These are phyloP conservation scores for Logfia minima DNA, from an alignment of 129 eudicot genomes.

Conservation along the genomic window DNA sequence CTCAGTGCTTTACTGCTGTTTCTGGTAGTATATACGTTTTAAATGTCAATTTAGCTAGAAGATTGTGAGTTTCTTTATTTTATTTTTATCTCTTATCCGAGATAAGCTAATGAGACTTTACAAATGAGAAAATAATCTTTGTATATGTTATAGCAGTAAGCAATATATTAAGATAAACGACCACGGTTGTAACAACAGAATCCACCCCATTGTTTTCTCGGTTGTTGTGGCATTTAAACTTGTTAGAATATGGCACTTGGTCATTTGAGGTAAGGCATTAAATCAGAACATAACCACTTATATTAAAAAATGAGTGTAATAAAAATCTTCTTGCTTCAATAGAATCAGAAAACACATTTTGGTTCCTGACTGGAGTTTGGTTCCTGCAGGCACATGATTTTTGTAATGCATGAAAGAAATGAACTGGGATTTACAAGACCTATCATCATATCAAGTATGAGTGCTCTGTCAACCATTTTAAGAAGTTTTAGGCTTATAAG, in stretches of 20 bases:
- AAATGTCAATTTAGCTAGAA: not conserved
- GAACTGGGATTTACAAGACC: constrained; percentile 59
- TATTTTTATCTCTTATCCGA: not conserved
- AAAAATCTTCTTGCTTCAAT: not conserved
- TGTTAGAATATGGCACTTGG: not conserved
- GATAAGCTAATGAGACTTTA: constrained; percentile 2
- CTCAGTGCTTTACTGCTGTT: constrained; percentile 1
- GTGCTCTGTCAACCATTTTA: constrained; percentile 27
- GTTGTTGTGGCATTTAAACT: not conserved
- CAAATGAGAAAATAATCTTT: not conserved
- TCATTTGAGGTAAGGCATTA: not conserved
- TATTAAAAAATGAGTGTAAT: not conserved
- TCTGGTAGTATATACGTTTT: not conserved
- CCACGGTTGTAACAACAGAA: not conserved
- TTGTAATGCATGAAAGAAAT: constrained; percentile 55
- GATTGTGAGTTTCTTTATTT: not conserved
- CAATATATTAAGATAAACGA: too few species aligned
- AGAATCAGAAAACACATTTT: not conserved
- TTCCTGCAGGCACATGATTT: constrained; percentile 99
- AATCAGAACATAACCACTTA: not conserved
- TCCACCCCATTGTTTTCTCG: not conserved
- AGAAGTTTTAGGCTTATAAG: constrained; percentile 26
- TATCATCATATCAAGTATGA: constrained; percentile 55
- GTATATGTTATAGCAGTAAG: constrained; percentile 18
- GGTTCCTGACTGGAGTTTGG: constrained; percentile 86